Percentiles rank a stretch among this genome's conserved stretches.
phyloP scores from a whole-genome alignment of 345 rosid genomes.

The Salix exigua region DNA sequence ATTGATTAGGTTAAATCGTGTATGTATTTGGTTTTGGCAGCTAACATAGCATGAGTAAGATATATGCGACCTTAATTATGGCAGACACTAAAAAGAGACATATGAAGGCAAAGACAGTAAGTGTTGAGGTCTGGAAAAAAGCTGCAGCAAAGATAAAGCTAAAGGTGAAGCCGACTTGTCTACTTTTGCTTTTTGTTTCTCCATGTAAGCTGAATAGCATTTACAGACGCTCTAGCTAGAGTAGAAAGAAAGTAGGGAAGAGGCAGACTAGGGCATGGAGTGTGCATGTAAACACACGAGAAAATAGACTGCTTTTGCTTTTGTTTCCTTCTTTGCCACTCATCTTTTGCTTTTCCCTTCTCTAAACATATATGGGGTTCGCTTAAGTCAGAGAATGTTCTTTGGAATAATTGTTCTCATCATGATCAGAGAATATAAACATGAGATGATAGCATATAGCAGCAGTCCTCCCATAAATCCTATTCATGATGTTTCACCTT shows the following conservation, averaged over 20 bases:
- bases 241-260: too few relatives aligned
- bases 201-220: neutral
- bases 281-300: slow-evolving; percentile 14
- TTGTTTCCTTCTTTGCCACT: neutral
- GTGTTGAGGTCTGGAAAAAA: slow-evolving; percentile 16
- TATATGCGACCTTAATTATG: neutral
- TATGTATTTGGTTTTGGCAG: neutral
- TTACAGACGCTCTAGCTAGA: neutral
- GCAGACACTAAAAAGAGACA: neutral
- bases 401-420: slow-evolving; percentile 14
- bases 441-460: neutral
- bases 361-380: neutral
- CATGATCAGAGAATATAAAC: neutral
- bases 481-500: neutral
- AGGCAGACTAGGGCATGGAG: neutral
- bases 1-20: neutral
- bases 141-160: slow-evolving; percentile 24
- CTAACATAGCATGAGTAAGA: neutral
- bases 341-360: slow-evolving; percentile 12
- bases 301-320: slow-evolving; percentile 18
- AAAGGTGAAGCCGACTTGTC: slow-evolving; percentile 26
- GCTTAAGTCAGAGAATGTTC: slow-evolving; percentile 21
- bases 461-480: neutral
- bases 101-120: slow-evolving; percentile 9
- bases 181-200: slow-evolving; percentile 23